Evolutionary conservation across 306 rosid species (phyloP).

Genomic region (Acacia crassicarpa): DNA sequence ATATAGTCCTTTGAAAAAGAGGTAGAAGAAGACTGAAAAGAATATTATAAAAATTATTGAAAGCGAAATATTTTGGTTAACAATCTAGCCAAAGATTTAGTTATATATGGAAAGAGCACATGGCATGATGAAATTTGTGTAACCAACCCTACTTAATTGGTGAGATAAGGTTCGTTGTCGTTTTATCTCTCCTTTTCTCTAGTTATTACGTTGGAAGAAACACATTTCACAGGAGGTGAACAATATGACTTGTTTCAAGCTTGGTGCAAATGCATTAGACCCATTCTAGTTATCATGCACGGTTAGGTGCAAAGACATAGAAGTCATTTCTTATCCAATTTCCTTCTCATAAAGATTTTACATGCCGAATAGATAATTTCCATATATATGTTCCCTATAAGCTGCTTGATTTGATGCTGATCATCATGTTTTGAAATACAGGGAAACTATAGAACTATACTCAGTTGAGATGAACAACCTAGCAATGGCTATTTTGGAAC

Average conservation of each 20-base stretch:
- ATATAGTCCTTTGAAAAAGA: too few species aligned
- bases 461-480: slow-evolving; percentile 19
- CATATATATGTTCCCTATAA: background rate
- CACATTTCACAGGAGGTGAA: background rate
- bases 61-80: too few species aligned
- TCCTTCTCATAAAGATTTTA: background rate
- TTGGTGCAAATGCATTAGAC: background rate
- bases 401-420: background rate
- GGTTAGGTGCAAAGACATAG: background rate
- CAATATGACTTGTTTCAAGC: background rate
- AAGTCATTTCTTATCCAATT: background rate
- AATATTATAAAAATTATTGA: too few species aligned
- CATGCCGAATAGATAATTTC: background rate
- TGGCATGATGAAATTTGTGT: too few species aligned
- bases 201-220: too few species aligned
- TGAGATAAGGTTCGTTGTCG: too few species aligned
- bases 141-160: too few species aligned
- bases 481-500: background rate
- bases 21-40: too few species aligned
- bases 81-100: too few species aligned
- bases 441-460: slow-evolving; percentile 49
- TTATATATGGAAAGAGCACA: too few species aligned
- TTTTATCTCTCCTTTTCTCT: too few species aligned
- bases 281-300: background rate
- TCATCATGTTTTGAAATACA: slow-evolving; percentile 8